phyloP scores from a whole-genome alignment of 1,284 basidiomycete species.

The Blastosporella zonata region DNA sequence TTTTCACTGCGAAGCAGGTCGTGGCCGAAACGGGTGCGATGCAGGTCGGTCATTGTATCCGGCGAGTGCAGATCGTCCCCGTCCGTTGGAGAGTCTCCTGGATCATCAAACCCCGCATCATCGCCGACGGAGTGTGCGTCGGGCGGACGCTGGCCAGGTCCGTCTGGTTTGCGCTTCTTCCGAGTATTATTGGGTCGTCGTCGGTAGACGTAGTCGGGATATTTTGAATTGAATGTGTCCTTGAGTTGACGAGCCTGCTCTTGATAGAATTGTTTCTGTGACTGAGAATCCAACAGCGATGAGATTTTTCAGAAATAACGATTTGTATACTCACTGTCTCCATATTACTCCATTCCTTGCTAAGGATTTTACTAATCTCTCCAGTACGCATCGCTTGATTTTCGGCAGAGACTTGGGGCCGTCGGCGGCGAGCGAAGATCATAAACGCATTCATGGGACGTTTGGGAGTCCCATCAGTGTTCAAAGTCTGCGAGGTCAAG shows the following conservation, averaged over 20 bases:
- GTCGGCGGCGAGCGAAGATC: conserved; percentile 79
- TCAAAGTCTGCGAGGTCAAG: conserved; percentile 72
- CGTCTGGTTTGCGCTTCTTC: conserved; percentile 59
- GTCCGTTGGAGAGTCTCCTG: conserved; percentile 37
- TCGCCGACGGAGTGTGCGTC: conserved; percentile 35
- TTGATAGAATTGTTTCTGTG: conserved; percentile 80
- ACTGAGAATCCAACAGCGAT: conserved; percentile 34
- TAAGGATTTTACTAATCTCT: conserved; percentile 80
- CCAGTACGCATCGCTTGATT: conserved; percentile 84
- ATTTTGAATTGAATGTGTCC: conserved; percentile 79
- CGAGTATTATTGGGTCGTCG: conserved; percentile 81
- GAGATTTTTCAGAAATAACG: background rate
- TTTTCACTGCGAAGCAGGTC: conserved; percentile 28
- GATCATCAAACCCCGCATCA: conserved; percentile 38
- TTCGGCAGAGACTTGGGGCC: conserved; percentile 77
- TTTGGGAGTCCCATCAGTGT: conserved; percentile 80
- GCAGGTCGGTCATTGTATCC: conserved; percentile 18
- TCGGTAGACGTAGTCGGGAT: conserved; percentile 84
- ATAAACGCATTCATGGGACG: conserved; percentile 89
- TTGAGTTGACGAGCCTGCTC: conserved; percentile 81
- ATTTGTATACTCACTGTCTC: conserved; percentile 44
- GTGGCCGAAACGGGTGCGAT: conserved; percentile 27
- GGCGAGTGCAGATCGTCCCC: conserved; percentile 31
- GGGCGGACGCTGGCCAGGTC: conserved; percentile 27
- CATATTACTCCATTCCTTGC: conserved; percentile 79